Conservation (phyloP, 75 land plant genomes). For the Sequoia sempervirens region DNA sequence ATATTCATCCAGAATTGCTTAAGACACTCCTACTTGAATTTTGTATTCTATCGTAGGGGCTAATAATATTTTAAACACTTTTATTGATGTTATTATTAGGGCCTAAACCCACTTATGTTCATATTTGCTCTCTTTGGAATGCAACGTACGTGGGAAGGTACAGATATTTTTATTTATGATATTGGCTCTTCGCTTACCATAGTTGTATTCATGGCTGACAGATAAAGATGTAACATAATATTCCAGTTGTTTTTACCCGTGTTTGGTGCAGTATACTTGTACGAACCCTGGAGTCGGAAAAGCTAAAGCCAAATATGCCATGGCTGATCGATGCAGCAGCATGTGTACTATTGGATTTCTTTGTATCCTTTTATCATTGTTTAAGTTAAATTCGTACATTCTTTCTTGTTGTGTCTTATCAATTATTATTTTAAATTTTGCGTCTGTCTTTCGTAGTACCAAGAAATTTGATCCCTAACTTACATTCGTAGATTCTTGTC, state of each 20-base stretch:
- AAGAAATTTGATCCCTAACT: background rate
- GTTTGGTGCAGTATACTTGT: conserved; percentile 68
- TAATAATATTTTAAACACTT: background rate
- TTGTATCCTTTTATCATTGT: conserved; percentile 59
- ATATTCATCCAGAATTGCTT: background rate
- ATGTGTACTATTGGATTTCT: conserved; percentile 72
- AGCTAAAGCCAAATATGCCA: conserved; percentile 67
- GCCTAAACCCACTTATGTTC: conserved; percentile 78
- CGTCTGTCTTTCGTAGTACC: too few relatives aligned
- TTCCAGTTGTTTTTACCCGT: background rate
- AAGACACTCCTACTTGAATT: too few relatives aligned
- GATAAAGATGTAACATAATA: background rate
- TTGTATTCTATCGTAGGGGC: background rate
- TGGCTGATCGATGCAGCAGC: conserved; percentile 88
- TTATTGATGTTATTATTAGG: conserved; percentile 24
- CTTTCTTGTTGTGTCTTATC: too few relatives aligned
- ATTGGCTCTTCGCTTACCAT: background rate
- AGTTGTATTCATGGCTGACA: background rate
- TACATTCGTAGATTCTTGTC: background rate
- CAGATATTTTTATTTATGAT: background rate
- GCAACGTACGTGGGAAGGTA: conserved; percentile 82
- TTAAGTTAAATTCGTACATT: too few relatives aligned
- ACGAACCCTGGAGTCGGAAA: conserved; percentile 54
- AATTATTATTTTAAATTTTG: background rate
- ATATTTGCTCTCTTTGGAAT: conserved; percentile 65